Base-by-base conservation (phyloP, 768 basidiomycete species). In the Nevesoporus exiguus region DNA sequence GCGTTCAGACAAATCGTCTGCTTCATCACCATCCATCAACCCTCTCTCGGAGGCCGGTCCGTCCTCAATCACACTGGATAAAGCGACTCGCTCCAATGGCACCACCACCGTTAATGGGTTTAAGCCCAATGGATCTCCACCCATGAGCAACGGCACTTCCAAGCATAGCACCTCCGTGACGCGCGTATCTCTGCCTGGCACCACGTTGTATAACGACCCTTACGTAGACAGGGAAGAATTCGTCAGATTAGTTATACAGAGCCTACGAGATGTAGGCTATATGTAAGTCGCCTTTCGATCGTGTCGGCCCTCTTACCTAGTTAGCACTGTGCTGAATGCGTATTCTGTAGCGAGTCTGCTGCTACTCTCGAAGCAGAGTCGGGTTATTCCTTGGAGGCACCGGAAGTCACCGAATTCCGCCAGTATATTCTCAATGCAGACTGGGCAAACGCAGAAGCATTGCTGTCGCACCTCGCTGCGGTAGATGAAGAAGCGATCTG, bases 361-460 rank as follows among this genome's bases (percentile, higher is more conserved):
- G 81, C 85, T 17, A 88, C 87, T 2, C 79, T 98, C 49, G 93
- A 97, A 72, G 88, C 86, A 5, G 94, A 98, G 72, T 97, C 94
- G 8, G 95, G 94, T 7, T 96, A 91, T 72, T 76, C 83, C 36
- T 81, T 95, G 74, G 93, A 97, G 66, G 77, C 84, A 21, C 73
- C 81, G 15, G 79, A 87, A 56, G 92, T 95, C 6, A 76, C 86
- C 3, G 81, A 87, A 54, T 95, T 98, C 67, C 80, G 91, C 59
- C 79, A 83, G 47, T 84, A 86, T 65, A 83, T 98, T 52, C 74
- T 93, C 39, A 82, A 85, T 33, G 94, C 88, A 5, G 74, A 81
- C 52, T 98, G 94, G 94, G 68, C 77, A 9, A 83, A 86, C 61
- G 92, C 93, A 15, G 86, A 92, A 66, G 76, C 75, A 22, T 74